phyloP scores from a whole-genome alignment of 2,329 filamentous ascomycete genomes.

The Botrytis squamosa region DNA sequence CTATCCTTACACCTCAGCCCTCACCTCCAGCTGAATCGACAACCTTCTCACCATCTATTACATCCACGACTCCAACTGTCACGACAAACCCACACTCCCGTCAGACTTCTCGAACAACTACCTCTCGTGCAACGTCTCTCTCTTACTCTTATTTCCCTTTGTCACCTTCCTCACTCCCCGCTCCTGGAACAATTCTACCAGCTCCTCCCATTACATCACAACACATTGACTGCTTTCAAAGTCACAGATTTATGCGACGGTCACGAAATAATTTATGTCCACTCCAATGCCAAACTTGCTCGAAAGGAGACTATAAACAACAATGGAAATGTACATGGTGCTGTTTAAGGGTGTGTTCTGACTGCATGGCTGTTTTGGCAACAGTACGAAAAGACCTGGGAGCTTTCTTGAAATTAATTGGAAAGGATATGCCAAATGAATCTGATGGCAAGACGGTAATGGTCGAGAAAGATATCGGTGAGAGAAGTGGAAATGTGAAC shows the following conservation, averaged over 20 bases:
- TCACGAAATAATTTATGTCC: slow-evolving; percentile 36
- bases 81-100: slow-evolving; percentile 9
- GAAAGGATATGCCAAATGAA: neutral
- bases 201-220: slow-evolving; percentile 28
- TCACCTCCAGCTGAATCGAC: slow-evolving; percentile 22
- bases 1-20: slow-evolving; percentile 31
- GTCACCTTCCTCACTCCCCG: slow-evolving; percentile 23
- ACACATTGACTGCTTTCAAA: slow-evolving; percentile 38
- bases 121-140: slow-evolving; percentile 20
- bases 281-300: slow-evolving; percentile 39
- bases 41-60: neutral
- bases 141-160: slow-evolving; percentile 14
- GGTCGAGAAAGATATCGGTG: neutral
- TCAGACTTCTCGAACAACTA: slow-evolving; percentile 15
- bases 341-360: slow-evolving; percentile 37
- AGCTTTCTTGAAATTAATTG: slow-evolving; percentile 4
- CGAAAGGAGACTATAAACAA: slow-evolving; percentile 33
- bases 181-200: slow-evolving; percentile 29
- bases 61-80: slow-evolving; percentile 9
- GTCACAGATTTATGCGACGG: slow-evolving; percentile 36
- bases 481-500: neutral
- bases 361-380: slow-evolving; percentile 35
- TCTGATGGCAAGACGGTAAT: neutral
- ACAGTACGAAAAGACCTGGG: slow-evolving; percentile 33
- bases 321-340: slow-evolving; percentile 40